Evolutionary conservation across 75 land plant species (phyloP), one percentile per base, ranked within the genome.

Genomic region (Pseudotsuga menziesii): DNA sequence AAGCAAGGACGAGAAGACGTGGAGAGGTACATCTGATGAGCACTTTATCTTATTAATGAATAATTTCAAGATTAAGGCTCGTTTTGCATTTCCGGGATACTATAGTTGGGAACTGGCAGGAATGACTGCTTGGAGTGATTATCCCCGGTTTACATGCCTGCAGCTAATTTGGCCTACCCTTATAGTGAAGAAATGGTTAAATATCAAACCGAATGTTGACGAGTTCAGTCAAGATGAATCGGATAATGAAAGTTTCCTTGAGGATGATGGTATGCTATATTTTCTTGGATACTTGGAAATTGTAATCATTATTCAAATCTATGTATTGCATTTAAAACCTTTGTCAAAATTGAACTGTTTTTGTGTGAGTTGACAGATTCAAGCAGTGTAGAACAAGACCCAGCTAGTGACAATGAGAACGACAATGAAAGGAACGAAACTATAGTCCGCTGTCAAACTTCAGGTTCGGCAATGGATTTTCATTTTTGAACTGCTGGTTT

Each of bases 111-210:
- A 35, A 64, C 26, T 62, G 23, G 0, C 26, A 27, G 64, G 69
- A 64, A 64, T 19, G 5, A 29, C 9, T 3, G 15, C 36, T 17
- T 29, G 69, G 32, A 29, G 13, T 29, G 16, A 27, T 15, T 64
- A 0, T 29, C 19, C 19, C 39, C 16, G 27, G 41, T 27, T 29
- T 64, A 44, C 48, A 44, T 79, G 32, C 36, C 56, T 61, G 83
- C 91, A 91, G 97, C 72, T 86, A 17, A 88, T 92, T 73, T 90
- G 94, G 97, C 92, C 97, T 27, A 82, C 92, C 20, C 82, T 88
- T 71, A 85, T 94, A 80, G 87, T 94, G 89, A 90, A 83, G 82
- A 94, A 94, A 80, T 94, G 94, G 94, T 63, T 94, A 1, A 90
- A 90, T 76, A 85, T 94, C 41, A 82, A 84, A 90, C 88, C 92